Base-by-base conservation (phyloP, 345 rosid species). In the Salix caprea region DNA sequence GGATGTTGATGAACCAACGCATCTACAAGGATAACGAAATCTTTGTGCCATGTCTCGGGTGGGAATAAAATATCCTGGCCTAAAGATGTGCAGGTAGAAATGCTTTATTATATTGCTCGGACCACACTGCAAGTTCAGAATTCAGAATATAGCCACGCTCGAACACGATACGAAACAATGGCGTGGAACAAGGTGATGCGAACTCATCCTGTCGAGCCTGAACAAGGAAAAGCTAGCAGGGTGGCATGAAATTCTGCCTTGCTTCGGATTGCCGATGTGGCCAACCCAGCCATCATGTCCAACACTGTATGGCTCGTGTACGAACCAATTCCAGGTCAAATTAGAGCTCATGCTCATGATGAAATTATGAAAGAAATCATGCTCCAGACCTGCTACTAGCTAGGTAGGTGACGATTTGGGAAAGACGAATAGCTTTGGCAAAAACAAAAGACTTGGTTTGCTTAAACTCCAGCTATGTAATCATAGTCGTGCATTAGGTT, bases 401-500 rank as follows among this genome's bases (percentile, higher is more conserved):
- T 19, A 21, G 62, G 62, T 10, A 52, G 62, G 67, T 32, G 34
- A 15, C 67, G 5, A 58, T 58, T 13, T 21, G 62, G 62, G n/a
- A 58, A 58, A 23, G 14, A n/a, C 26, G 24, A 10, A n/a, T 56
- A 3, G 62, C 4, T 16, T 56, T 5, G 11, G 62, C 62, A 56
- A n/a, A 56, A n/a, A 8, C 11, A 32, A 6, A 16, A 6, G n/a
- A 18, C 5, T 15, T 16, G 0, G 21, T 6, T 65, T 68, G 73
- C 69, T 69, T 69, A 44, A 32, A n/a, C 11, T 74, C 71, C 30
- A 39, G 72, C 34, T 69, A 30, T 34, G 21, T 65, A 6, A 74
- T 66, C 48, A 65, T 69, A 79, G 78, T 79, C 74, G 73, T 69
- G 77, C 40, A 67, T 10, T n/a, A 46, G 78, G 70, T 74, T 71